A percentile compares a stretch with the other conserved stretches of the same genome.
Conservation (phyloP, 2,329 filamentous ascomycete species). For the Pezizomycotina sp. region DNA sequence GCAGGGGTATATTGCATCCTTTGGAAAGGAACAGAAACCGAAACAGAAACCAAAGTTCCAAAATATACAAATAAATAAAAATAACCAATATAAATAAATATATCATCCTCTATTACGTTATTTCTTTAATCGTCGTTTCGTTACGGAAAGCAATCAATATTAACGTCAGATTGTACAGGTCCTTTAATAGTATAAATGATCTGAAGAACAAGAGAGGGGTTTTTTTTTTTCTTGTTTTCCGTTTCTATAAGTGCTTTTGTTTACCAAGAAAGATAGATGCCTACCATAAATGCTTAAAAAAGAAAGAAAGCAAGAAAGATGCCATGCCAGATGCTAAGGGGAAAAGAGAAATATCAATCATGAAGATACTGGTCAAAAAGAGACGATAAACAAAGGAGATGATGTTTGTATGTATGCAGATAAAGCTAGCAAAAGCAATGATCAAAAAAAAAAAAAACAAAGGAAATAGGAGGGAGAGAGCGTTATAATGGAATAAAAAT, state of each 20-base stretch:
- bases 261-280: too few relatives aligned
- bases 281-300: too few relatives aligned
- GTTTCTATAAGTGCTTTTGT: too few relatives aligned
- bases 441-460: constrained; percentile 1
- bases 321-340: background rate
- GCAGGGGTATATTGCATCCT: background rate
- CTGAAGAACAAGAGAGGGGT: constrained; percentile 3
- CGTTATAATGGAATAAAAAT: constrained; percentile 4
- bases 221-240: too few relatives aligned
- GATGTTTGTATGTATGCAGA: background rate
- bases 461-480: background rate
- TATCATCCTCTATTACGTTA: background rate
- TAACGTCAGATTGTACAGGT: constrained; percentile 1
- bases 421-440: background rate
- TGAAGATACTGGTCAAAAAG: background rate
- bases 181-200: constrained; percentile 1
- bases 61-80: background rate
- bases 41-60: constrained; percentile 2
- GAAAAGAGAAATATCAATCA: background rate
- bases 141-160: background rate
- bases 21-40: background rate
- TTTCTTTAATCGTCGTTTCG: background rate
- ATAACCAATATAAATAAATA: constrained; percentile 2
- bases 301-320: constrained; percentile 1
- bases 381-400: background rate